Evolutionary conservation across 129 eudicot genomes (phyloP).

Genomic region (Chrysanthemum seticuspe): DNA sequence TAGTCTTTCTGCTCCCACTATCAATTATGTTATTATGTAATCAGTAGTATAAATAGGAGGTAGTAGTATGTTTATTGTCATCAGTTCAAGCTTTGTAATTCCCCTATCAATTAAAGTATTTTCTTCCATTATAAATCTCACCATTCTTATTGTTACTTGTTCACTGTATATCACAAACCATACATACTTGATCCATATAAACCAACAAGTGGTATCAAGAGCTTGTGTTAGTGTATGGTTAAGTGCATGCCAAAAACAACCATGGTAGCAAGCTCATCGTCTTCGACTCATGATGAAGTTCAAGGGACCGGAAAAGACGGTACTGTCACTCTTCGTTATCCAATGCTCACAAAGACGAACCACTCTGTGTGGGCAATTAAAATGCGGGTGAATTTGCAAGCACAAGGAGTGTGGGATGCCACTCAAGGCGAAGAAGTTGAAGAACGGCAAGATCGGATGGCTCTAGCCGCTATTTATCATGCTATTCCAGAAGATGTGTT

Average conservation of each 20-base stretch:
- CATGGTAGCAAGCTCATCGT: background rate
- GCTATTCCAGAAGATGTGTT: background rate
- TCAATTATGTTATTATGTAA: too few relatives aligned
- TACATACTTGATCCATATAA: too few relatives aligned
- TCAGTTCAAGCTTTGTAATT: too few relatives aligned
- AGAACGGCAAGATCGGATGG: background rate
- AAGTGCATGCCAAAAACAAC: constrained; percentile 1
- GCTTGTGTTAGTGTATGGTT: background rate
- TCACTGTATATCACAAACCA: too few relatives aligned
- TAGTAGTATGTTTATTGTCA: too few relatives aligned
- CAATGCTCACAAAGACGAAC: background rate
- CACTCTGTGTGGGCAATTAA: background rate
- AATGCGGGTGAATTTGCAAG: background rate
- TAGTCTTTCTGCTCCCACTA: too few relatives aligned
- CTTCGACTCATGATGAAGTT: background rate
- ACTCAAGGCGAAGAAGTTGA: background rate
- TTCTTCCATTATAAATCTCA: too few relatives aligned
- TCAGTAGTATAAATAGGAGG: too few relatives aligned
- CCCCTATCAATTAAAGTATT: too few relatives aligned
- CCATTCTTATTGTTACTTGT: too few relatives aligned
- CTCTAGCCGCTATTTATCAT: background rate
- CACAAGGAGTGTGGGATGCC: background rate
- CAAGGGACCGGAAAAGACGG: background rate
- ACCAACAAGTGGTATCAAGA: constrained; percentile 7
- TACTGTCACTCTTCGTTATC: background rate